A percentile compares a stretch with the other conserved stretches of the same genome.
Conservation (phyloP, 371 early-diverging fungal genomes). For the Mortierella polycephala region DNA sequence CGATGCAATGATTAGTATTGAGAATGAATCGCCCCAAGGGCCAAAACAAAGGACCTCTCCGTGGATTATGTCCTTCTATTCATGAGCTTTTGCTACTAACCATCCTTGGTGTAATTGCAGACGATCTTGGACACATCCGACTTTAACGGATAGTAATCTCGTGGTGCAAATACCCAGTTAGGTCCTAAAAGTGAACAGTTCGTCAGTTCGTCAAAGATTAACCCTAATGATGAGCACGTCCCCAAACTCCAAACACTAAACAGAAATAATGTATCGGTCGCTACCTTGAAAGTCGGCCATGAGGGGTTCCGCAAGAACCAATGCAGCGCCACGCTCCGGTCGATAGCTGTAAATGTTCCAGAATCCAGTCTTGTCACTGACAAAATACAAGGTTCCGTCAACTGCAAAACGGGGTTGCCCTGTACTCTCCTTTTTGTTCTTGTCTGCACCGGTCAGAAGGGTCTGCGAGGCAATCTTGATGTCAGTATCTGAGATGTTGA, state of each 20-base stretch:
- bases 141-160: slow-evolving; percentile 57
- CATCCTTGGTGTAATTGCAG: slow-evolving; percentile 51
- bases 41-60: neutral
- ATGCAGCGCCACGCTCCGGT: slow-evolving; percentile 36
- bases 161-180: slow-evolving; percentile 33
- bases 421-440: slow-evolving; percentile 61
- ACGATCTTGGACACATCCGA: slow-evolving; percentile 59
- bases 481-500: slow-evolving; percentile 28
- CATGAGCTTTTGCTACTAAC: neutral
- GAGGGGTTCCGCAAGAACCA: slow-evolving; percentile 61
- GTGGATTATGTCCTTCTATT: too few species aligned
- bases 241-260: neutral
- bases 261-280: neutral
- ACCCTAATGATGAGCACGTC: too few species aligned
- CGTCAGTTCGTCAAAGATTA: neutral
- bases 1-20: neutral
- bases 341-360: slow-evolving; percentile 75
- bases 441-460: slow-evolving; percentile 59
- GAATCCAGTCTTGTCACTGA: slow-evolving; percentile 75
- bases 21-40: neutral
- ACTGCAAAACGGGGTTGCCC: slow-evolving; percentile 61
- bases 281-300: slow-evolving; percentile 67
- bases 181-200: slow-evolving; percentile 39
- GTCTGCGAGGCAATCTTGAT: slow-evolving; percentile 38
- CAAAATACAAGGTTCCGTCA: slow-evolving; percentile 70